These are phyloP conservation scores for Capsicum chinense DNA, from an alignment of 257 asterid genomes.

Conservation along the genomic window DNA sequence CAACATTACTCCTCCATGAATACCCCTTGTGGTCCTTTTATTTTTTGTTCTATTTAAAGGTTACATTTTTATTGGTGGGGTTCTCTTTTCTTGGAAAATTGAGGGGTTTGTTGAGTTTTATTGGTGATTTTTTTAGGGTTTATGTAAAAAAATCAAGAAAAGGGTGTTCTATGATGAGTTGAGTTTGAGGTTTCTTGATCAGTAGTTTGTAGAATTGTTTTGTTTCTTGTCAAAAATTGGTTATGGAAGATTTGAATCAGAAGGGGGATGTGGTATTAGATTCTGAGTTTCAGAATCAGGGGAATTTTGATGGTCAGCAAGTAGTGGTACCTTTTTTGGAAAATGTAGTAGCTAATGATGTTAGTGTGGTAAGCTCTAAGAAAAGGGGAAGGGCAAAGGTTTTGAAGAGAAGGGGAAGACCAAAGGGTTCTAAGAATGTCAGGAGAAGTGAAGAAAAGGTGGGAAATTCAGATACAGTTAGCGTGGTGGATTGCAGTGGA, in stretches of 20 bases:
- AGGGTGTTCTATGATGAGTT: not conserved
- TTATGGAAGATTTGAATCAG: not conserved
- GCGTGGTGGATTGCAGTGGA: not conserved
- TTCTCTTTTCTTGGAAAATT: not conserved
- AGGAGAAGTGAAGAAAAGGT: slow-evolving; percentile 23
- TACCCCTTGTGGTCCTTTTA: not conserved
- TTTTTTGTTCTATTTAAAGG: not conserved
- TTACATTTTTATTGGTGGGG: not conserved
- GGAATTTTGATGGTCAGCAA: slow-evolving; percentile 27
- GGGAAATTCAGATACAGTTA: not conserved
- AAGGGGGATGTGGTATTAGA: not conserved
- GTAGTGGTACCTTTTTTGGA: slow-evolving; percentile 21
- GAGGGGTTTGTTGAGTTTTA: not conserved
- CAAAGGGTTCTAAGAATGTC: slow-evolving; percentile 21
- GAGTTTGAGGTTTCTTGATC: slow-evolving; percentile 3
- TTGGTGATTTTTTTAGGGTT: slow-evolving; percentile 19
- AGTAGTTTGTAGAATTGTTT: not conserved
- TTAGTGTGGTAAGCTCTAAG: not conserved
- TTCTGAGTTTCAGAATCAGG: slow-evolving; percentile 6
- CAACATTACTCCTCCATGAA: not conserved
- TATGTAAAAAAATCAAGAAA: slow-evolving; percentile 22
- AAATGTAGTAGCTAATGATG: slow-evolving; percentile 3
- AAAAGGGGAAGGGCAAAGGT: slow-evolving; percentile 13
- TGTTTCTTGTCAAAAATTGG: not conserved
- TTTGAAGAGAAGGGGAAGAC: slow-evolving; percentile 1